Conservation (phyloP, 148 eudicot species). For the Fagopyrum homotropicum region DNA sequence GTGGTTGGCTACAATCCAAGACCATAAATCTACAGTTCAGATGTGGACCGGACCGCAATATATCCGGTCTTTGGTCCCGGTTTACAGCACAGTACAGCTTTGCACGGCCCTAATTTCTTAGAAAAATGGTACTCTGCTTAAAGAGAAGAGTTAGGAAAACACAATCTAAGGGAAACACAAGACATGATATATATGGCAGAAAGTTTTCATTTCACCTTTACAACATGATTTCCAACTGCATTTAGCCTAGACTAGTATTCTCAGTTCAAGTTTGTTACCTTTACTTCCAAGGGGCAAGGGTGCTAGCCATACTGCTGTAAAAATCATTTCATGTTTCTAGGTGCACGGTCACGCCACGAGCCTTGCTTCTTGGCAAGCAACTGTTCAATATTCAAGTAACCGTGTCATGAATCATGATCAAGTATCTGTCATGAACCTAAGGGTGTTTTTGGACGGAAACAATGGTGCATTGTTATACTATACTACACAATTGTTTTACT, state of each 20-base stretch:
- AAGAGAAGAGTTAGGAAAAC: background rate
- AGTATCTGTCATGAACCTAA: too few species aligned
- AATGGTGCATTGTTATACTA: too few species aligned
- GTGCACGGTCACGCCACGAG: conserved; percentile 94
- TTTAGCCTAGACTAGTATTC: background rate
- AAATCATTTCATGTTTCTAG: conserved; percentile 22
- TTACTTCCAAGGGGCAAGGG: background rate
- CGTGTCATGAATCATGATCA: background rate
- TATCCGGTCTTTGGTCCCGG: too few species aligned
- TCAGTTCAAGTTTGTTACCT: background rate
- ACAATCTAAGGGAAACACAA: background rate
- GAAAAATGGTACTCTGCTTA: too few species aligned
- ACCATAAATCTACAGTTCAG: too few species aligned
- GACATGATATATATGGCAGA: background rate
- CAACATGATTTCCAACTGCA: background rate
- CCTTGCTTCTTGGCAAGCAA: conserved; percentile 63
- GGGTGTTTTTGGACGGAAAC: too few species aligned
- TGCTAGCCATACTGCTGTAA: background rate
- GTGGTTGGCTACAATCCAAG: too few species aligned
- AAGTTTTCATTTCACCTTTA: background rate
- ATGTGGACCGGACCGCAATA: too few species aligned
- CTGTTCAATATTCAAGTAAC: conserved; percentile 24
- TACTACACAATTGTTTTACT: too few species aligned
- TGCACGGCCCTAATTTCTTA: too few species aligned
- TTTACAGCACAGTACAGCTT: too few species aligned